These are phyloP conservation scores for Planoprotostelium fungivorum DNA, from an alignment of 78 protist species.

Conservation along the genomic window DNA sequence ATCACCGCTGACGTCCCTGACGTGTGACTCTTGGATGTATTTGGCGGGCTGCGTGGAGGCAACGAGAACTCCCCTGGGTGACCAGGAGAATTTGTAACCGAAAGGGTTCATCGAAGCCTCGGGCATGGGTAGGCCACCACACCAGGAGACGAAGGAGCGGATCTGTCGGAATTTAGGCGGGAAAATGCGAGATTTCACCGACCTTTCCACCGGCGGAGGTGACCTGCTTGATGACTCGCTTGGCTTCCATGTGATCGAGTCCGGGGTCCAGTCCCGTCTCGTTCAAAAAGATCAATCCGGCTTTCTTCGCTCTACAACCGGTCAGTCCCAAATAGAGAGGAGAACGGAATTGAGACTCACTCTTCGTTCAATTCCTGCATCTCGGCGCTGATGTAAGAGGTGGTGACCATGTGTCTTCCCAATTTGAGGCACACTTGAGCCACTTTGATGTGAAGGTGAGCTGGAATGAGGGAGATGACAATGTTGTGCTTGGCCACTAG, in stretches of 20 bases:
- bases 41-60: constrained; percentile 40
- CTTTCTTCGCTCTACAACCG: constrained; percentile 35
- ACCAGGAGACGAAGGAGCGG: constrained; percentile 67
- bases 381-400: constrained; percentile 58
- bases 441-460: constrained; percentile 31
- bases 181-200: constrained; percentile 1
- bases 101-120: constrained; percentile 72
- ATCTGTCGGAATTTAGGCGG: too few species aligned
- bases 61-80: constrained; percentile 71
- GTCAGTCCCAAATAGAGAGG: constrained; percentile 7
- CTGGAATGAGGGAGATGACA: constrained; percentile 68
- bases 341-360: not conserved
- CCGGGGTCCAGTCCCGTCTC: constrained; percentile 86
- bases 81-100: constrained; percentile 86
- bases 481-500: constrained; percentile 20
- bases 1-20: constrained; percentile 34
- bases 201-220: constrained; percentile 46
- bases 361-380: constrained; percentile 20
- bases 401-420: constrained; percentile 39
- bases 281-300: constrained; percentile 42
- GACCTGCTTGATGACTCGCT: constrained; percentile 40
- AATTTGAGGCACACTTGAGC: constrained; percentile 46
- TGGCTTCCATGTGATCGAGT: constrained; percentile 72
- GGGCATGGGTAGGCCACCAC: constrained; percentile 88
- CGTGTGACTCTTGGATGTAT: constrained; percentile 60